Evolutionary conservation across 2,329 filamentous ascomycete species (phyloP).

Genomic region (Thielaviopsis musarum): DNA sequence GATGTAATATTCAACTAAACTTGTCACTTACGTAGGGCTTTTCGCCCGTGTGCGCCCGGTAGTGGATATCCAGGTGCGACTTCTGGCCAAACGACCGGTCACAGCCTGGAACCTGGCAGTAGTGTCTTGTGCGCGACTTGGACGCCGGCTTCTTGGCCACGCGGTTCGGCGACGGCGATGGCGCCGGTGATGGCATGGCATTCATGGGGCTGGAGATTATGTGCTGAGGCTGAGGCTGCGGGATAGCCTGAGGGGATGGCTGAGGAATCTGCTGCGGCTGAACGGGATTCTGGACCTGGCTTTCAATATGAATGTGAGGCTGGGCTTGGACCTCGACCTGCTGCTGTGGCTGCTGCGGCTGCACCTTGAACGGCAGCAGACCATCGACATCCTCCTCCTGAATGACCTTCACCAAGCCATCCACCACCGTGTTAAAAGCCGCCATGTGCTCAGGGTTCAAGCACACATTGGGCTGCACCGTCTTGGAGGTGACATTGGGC

Average conservation of each 20-base stretch:
- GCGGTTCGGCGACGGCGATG: constrained; percentile 15
- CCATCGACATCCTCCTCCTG: constrained; percentile 39
- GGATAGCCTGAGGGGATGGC: too few relatives aligned
- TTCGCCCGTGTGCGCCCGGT: constrained; percentile 70
- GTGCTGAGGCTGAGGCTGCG: constrained; percentile 1
- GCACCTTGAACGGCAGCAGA: constrained; percentile 11
- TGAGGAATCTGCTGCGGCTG: too few relatives aligned
- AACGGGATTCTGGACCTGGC: too few relatives aligned
- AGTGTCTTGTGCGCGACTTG: constrained; percentile 21
- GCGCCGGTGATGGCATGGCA: constrained; percentile 19
- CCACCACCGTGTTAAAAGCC: constrained; percentile 65
- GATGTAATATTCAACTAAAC: neutral
- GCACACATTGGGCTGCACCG: constrained; percentile 28
- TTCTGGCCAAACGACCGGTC: constrained; percentile 76
- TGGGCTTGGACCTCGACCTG: too few relatives aligned
- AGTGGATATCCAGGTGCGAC: constrained; percentile 84
- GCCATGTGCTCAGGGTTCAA: constrained; percentile 32
- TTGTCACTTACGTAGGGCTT: constrained; percentile 62
- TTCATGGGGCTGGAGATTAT: constrained; percentile 11
- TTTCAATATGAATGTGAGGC: too few relatives aligned
- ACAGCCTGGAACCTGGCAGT: constrained; percentile 59
- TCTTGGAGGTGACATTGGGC: constrained; percentile 20
- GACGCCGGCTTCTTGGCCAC: constrained; percentile 40
- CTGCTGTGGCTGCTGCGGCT: neutral
- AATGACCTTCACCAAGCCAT: constrained; percentile 77